Evolutionary conservation across 2,329 filamentous ascomycete species (phyloP).

Genomic region (Arthrobotrys iridis): DNA sequence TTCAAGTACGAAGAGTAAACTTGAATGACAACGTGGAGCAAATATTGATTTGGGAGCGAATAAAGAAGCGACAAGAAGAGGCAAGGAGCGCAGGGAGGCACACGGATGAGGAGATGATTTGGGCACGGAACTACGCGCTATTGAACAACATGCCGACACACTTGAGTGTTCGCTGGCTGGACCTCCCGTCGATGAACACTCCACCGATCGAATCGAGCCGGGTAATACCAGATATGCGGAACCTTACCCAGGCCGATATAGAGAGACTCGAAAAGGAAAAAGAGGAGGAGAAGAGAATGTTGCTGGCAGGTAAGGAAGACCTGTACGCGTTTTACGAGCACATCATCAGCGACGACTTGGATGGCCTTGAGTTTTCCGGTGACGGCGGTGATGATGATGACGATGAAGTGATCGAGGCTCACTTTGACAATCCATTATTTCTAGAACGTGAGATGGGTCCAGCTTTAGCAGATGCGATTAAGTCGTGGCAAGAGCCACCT

Average conservation of each 20-base stretch:
- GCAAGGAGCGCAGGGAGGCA: background rate
- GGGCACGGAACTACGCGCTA: constrained; percentile 16
- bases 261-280: background rate
- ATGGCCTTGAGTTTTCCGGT: constrained; percentile 10
- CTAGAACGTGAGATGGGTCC: constrained; percentile 40
- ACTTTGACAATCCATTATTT: constrained; percentile 30
- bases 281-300: constrained; percentile 5
- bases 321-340: constrained; percentile 49
- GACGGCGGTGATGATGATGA: constrained; percentile 15
- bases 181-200: background rate
- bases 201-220: background rate
- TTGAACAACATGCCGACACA: constrained; percentile 28
- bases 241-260: constrained; percentile 10
- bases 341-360: constrained; percentile 42
- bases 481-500: constrained; percentile 17
- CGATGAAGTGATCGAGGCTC: constrained; percentile 32
- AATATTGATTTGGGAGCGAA: background rate
- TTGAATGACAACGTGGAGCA: background rate
- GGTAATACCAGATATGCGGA: background rate
- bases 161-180: background rate
- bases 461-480: constrained; percentile 25
- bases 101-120: constrained; percentile 2
- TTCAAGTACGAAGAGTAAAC: constrained; percentile 23
- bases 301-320: constrained; percentile 48
- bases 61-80: constrained; percentile 4